Evolutionary conservation across 768 basidiomycete genomes (phyloP).

Genomic region (Pholiota molesta): DNA sequence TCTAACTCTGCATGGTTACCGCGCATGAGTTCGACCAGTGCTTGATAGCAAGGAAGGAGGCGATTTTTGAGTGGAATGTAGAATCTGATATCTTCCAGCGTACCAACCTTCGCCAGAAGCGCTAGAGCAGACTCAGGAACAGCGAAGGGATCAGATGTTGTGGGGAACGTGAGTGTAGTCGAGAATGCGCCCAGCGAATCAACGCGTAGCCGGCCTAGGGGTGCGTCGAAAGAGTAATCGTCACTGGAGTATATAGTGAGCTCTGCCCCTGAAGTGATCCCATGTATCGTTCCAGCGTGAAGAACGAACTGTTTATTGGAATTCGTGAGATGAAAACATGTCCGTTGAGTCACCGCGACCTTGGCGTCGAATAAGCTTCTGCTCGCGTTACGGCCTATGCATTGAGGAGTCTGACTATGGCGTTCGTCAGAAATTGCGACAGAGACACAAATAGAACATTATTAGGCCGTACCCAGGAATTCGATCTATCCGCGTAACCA

Average conservation of each 20-base stretch:
- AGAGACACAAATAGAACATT: not conserved
- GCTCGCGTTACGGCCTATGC: conserved; percentile 11
- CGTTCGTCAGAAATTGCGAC: not conserved
- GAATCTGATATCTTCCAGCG: conserved; percentile 13
- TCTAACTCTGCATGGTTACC: not conserved
- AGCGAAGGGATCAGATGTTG: not conserved
- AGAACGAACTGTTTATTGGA: not conserved
- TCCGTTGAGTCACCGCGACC: not conserved
- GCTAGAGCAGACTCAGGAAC: not conserved
- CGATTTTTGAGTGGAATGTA: conserved; percentile 14
- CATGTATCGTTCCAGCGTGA: conserved; percentile 15
- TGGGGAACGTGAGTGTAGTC: not conserved
- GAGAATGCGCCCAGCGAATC: conserved; percentile 10
- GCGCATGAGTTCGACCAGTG: conserved; percentile 5
- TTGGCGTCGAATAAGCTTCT: conserved; percentile 16
- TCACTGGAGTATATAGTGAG: conserved; percentile 7
- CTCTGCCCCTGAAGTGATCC: conserved; percentile 13
- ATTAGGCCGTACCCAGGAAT: conserved; percentile 12
- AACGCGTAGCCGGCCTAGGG: conserved; percentile 8
- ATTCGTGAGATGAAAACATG: conserved; percentile 1
- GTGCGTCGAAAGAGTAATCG: not conserved
- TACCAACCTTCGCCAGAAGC: conserved; percentile 14
- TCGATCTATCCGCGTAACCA: conserved; percentile 13
- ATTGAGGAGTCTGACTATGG: conserved; percentile 19
- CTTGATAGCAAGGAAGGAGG: conserved; percentile 10